Evolutionary conservation across 805 yeast species (phyloP).

Genomic region (Grigorovia transvaalensis): DNA sequence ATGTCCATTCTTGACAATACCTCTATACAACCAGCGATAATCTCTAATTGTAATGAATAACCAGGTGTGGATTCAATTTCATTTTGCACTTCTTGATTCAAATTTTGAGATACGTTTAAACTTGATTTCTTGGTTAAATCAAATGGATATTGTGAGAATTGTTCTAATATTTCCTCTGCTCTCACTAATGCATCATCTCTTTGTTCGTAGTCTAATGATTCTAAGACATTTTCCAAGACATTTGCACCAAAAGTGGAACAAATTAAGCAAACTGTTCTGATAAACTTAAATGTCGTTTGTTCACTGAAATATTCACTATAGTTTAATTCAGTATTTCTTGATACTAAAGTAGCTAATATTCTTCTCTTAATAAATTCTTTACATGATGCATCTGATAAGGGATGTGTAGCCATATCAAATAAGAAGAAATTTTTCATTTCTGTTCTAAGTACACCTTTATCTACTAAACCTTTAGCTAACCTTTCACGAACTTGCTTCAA

Average conservation of each 20-base stretch:
- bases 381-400: constrained; percentile 75
- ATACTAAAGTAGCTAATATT: constrained; percentile 56
- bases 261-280: constrained; percentile 73
- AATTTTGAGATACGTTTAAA: constrained; percentile 61
- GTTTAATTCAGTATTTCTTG: constrained; percentile 54
- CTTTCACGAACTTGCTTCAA: constrained; percentile 95
- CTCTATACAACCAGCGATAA: constrained; percentile 82
- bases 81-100: constrained; percentile 36
- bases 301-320: constrained; percentile 60
- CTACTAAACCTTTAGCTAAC: constrained; percentile 91
- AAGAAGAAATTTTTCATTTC: constrained; percentile 89
- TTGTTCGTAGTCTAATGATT: constrained; percentile 68
- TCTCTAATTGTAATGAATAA: constrained; percentile 64
- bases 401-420: constrained; percentile 98
- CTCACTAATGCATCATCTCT: constrained; percentile 87
- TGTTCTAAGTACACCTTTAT: constrained; percentile 90
- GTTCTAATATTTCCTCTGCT: constrained; percentile 83
- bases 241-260: constrained; percentile 93
- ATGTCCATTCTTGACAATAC: constrained; percentile 92
- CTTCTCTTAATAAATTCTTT: constrained; percentile 74
- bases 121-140: constrained; percentile 42
- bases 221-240: constrained; percentile 82
- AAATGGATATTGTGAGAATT: constrained; percentile 82
- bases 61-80: constrained; percentile 35
- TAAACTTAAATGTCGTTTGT: constrained; percentile 51